Evolutionary conservation across 257 asterid species (phyloP).

Genomic region (Asclepias syriaca): DNA sequence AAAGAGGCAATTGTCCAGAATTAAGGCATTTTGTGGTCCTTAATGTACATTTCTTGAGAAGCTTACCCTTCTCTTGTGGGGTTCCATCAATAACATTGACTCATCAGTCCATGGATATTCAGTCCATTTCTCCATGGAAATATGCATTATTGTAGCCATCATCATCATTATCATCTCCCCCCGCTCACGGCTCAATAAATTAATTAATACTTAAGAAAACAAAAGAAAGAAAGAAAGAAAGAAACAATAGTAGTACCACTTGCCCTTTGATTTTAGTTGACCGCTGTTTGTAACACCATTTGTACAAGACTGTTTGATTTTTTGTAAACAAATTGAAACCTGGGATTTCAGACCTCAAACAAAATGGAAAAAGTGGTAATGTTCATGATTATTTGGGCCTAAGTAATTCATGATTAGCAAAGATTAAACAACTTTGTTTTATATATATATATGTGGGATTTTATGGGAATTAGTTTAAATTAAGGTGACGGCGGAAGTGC

Average conservation of each 20-base stretch:
- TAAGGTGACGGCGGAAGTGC: constrained; percentile 74
- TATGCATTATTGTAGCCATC: not conserved
- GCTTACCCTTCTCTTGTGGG: constrained; percentile 33
- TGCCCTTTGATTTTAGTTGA: not conserved
- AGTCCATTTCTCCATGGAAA: constrained; percentile 9
- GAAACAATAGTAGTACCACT: not conserved
- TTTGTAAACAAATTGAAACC: not conserved
- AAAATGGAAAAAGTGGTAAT: not conserved
- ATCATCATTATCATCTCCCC: not conserved
- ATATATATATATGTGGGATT: not conserved
- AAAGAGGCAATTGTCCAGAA: constrained; percentile 39
- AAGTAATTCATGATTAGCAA: constrained; percentile 27
- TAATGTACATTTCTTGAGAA: constrained; percentile 29
- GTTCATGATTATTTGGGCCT: constrained; percentile 33
- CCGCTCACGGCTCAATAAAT: constrained; percentile 20
- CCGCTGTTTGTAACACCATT: not conserved
- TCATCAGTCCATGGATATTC: constrained; percentile 16
- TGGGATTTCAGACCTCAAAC: not conserved
- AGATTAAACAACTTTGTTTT: constrained; percentile 19
- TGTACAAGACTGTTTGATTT: not conserved
- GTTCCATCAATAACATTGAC: constrained; percentile 28
- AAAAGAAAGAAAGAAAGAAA: not conserved
- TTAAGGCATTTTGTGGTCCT: constrained; percentile 54
- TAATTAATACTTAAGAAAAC: not conserved
- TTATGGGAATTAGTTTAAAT: constrained; percentile 22